These are phyloP conservation scores for Cadophora luteo-olivacea DNA, from an alignment of 2,329 filamentous ascomycete species.

Conservation along the genomic window DNA sequence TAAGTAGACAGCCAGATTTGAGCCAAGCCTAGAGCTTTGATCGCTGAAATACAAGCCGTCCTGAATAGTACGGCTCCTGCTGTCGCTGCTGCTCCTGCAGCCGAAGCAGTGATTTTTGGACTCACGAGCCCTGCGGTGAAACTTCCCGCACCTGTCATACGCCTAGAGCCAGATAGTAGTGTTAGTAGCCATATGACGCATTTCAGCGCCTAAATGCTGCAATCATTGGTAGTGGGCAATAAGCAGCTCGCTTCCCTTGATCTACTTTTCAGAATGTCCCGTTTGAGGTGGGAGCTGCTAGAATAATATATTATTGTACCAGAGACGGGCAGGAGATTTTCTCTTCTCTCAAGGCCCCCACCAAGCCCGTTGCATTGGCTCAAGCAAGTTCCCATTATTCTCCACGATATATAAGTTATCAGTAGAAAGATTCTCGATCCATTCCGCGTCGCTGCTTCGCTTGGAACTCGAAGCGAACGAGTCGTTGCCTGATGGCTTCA, in stretches of 20 bases:
- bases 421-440: background rate
- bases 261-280: background rate
- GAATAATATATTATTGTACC: background rate
- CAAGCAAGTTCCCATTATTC: background rate
- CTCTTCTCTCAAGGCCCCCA: too few relatives aligned
- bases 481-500: background rate
- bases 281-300: too few relatives aligned
- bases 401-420: background rate
- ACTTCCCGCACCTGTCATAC: background rate
- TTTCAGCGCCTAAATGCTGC: background rate
- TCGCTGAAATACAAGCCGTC: too few relatives aligned
- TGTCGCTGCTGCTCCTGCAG: background rate
- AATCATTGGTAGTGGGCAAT: background rate
- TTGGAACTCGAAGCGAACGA: background rate
- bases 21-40: too few relatives aligned
- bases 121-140: background rate
- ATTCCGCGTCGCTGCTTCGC: background rate
- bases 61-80: too few relatives aligned
- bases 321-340: background rate
- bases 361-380: background rate
- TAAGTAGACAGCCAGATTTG: too few relatives aligned
- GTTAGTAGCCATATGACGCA: background rate
- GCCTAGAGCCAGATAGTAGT: background rate
- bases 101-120: background rate
- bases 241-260: background rate